These are phyloP conservation scores for Wallacemonas rigidus DNA, from an alignment of 208 protist species.

Conservation along the genomic window DNA sequence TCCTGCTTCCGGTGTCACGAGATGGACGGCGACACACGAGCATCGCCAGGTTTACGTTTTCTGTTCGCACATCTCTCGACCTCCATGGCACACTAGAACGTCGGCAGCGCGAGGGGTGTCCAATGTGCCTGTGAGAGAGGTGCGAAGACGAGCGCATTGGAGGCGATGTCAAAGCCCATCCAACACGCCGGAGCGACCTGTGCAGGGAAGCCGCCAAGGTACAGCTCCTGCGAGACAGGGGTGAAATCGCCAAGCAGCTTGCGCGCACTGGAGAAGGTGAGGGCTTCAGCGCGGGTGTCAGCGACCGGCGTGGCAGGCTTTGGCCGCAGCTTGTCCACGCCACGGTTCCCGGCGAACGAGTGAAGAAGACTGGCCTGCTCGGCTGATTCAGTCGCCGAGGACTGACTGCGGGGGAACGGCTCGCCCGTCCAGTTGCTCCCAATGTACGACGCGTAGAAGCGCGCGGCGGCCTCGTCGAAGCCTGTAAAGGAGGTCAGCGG, in stretches of 20 bases:
- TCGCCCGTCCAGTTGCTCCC: conserved; percentile 24
- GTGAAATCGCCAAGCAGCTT: conserved; percentile 36
- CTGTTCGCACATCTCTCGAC: too few relatives aligned
- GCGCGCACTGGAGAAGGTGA: conserved; percentile 40
- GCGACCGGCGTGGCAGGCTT: conserved; percentile 1
- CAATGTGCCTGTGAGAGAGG: conserved; percentile 29
- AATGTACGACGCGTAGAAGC: conserved; percentile 46
- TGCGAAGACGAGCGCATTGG: conserved; percentile 43
- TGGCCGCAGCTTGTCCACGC: background rate
- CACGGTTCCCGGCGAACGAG: conserved; percentile 4
- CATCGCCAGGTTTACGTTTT: too few relatives aligned
- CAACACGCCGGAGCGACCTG: conserved; percentile 35
- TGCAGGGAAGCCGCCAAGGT: conserved; percentile 12
- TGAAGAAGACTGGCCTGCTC: conserved; percentile 1
- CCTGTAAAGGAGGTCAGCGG: conserved; percentile 17
- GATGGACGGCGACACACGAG: too few relatives aligned
- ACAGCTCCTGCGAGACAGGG: conserved; percentile 12
- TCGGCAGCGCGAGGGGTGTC: conserved; percentile 6
- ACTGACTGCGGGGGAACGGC: conserved; percentile 6
- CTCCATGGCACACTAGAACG: background rate
- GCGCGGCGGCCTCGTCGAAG: conserved; percentile 13
- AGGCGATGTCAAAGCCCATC: conserved; percentile 60
- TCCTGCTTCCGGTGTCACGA: too few relatives aligned
- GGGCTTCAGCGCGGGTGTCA: conserved; percentile 20
- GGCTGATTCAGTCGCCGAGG: background rate